phyloP scores from a whole-genome alignment of 768 basidiomycete genomes.

The Boletales sp. region DNA sequence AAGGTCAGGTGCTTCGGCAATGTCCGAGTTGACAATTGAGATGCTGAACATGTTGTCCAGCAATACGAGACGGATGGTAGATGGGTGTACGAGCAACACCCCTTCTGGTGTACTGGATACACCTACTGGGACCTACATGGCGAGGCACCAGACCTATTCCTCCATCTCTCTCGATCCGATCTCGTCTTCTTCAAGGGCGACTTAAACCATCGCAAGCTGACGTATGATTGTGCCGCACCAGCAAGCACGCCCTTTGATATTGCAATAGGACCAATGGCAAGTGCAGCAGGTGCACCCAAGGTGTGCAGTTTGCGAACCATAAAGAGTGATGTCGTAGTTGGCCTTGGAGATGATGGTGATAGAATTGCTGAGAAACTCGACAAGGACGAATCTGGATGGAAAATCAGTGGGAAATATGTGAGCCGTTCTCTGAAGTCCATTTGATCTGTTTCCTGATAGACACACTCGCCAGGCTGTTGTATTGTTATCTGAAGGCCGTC shows the following conservation, averaged over 20 bases:
- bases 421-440: slow-evolving; percentile 25
- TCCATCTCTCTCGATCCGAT: slow-evolving; percentile 85
- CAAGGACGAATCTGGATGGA: slow-evolving; percentile 88
- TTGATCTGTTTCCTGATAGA: slow-evolving; percentile 12
- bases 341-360: slow-evolving; percentile 67
- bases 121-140: slow-evolving; percentile 85
- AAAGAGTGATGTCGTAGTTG: slow-evolving; percentile 95
- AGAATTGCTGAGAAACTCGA: slow-evolving; percentile 75
- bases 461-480: slow-evolving; percentile 65
- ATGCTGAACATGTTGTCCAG: slow-evolving; percentile 32
- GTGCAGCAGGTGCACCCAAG: slow-evolving; percentile 80
- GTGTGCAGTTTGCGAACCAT: slow-evolving; percentile 86
- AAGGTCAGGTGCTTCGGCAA: slow-evolving; percentile 49
- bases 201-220: slow-evolving; percentile 87
- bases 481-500: slow-evolving; percentile 81
- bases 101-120: slow-evolving; percentile 96
- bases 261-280: slow-evolving; percentile 92
- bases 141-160: slow-evolving; percentile 88
- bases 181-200: slow-evolving; percentile 95
- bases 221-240: slow-evolving; percentile 83
- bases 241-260: slow-evolving; percentile 84
- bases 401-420: slow-evolving; percentile 96
- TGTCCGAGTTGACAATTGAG: background rate
- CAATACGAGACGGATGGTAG: slow-evolving; percentile 90
- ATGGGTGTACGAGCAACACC: slow-evolving; percentile 93